Conservation (phyloP, 2,329 filamentous ascomycete genomes). For the Paradendryphiella salina region DNA sequence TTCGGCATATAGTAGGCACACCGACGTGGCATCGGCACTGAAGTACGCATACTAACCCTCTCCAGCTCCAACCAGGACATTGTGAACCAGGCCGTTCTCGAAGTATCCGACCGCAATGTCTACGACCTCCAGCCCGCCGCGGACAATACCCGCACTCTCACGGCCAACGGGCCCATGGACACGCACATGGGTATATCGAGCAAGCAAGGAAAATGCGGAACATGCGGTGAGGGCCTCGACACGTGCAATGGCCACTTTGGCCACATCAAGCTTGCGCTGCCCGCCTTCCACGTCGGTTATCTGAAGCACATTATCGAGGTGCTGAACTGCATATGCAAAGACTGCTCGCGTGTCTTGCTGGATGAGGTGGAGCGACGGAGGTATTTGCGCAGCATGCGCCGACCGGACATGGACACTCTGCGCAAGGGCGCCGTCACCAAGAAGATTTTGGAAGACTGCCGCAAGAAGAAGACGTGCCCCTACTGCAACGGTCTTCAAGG, state of each 20-base stretch:
- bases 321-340: slow-evolving; percentile 92
- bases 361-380: slow-evolving; percentile 75
- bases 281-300: slow-evolving; percentile 95
- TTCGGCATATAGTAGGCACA: slow-evolving; percentile 79
- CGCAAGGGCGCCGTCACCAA: slow-evolving; percentile 82
- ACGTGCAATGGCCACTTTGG: slow-evolving; percentile 95
- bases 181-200: slow-evolving; percentile 84
- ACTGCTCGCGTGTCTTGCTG: slow-evolving; percentile 82
- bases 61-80: slow-evolving; percentile 86
- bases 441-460: slow-evolving; percentile 84
- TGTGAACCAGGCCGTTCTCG: slow-evolving; percentile 89
- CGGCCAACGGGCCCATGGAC: slow-evolving; percentile 84
- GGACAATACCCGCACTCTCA: slow-evolving; percentile 66
- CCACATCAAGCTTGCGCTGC: slow-evolving; percentile 85
- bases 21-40: not conserved
- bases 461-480: slow-evolving; percentile 81
- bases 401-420: slow-evolving; percentile 83
- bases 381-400: slow-evolving; percentile 78
- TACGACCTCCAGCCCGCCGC: slow-evolving; percentile 77
- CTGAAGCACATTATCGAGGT: slow-evolving; percentile 91
- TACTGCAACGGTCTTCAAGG: slow-evolving; percentile 84
- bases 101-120: slow-evolving; percentile 90
- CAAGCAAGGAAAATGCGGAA: slow-evolving; percentile 77
- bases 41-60: slow-evolving; percentile 21
- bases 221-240: slow-evolving; percentile 78